Percentiles rank a stretch among this genome's conserved stretches.
These are phyloP conservation scores for Lanzia echinophila DNA, from an alignment of 2,329 filamentous ascomycete genomes.

Conservation along the genomic window DNA sequence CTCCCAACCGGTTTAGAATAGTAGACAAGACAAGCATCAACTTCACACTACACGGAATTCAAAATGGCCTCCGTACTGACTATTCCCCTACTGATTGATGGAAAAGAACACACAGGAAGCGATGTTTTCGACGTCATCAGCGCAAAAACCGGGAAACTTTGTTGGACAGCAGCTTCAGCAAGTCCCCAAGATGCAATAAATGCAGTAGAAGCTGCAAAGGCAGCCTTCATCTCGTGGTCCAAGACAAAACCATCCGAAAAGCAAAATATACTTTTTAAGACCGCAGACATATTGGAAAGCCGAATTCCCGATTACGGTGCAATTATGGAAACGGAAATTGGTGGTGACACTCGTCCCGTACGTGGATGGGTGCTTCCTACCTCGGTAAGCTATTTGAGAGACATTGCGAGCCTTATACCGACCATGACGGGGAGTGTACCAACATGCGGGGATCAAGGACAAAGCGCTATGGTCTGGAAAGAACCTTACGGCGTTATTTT, in stretches of 20 bases:
- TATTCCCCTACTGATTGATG: not conserved
- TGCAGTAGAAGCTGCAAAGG: not conserved
- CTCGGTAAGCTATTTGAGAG: not conserved
- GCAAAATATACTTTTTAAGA: not conserved
- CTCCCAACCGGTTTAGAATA: too few relatives aligned
- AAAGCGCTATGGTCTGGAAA: constrained; percentile 56
- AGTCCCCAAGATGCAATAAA: not conserved
- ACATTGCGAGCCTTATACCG: not conserved
- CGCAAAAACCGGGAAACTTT: not conserved
- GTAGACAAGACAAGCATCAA: too few relatives aligned
- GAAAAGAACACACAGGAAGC: not conserved
- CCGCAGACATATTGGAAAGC: not conserved
- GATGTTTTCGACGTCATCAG: not conserved
- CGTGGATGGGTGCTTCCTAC: not conserved
- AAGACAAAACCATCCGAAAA: not conserved
- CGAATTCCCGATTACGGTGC: not conserved
- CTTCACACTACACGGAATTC: too few relatives aligned
- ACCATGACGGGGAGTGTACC: not conserved
- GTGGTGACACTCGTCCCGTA: not conserved
- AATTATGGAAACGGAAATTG: not conserved
- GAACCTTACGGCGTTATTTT: constrained; percentile 57
- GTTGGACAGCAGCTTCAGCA: not conserved
- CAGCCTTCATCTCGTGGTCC: not conserved
- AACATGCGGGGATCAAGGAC: constrained; percentile 36
- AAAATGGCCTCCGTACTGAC: too few relatives aligned